Conservation (phyloP, 768 basidiomycete genomes). For the Tephrocybe rancida region DNA sequence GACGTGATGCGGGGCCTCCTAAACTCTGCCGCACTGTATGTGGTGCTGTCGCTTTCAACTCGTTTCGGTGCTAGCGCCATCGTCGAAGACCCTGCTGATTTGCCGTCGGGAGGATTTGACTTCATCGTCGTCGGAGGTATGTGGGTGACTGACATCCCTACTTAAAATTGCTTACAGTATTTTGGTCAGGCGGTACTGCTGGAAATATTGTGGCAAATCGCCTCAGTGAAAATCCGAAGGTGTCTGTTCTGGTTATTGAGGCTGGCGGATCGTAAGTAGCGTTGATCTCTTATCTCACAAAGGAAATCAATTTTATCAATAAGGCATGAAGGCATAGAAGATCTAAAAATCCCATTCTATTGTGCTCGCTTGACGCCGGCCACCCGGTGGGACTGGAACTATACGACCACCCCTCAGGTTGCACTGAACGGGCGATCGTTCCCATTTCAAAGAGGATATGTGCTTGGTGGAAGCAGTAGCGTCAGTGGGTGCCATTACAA, state of each 20-base stretch:
- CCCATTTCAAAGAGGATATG: constrained; percentile 23
- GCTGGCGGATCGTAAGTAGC: constrained; percentile 14
- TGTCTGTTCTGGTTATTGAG: constrained; percentile 15
- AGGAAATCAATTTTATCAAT: background rate
- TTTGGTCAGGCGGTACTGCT: constrained; percentile 21
- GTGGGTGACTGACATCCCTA: too few species aligned
- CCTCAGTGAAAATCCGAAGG: constrained; percentile 10
- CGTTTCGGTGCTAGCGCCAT: background rate
- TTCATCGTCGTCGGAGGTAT: constrained; percentile 24
- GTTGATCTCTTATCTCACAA: background rate
- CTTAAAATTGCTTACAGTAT: too few species aligned
- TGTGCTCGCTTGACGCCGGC: constrained; percentile 1
- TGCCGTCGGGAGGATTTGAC: constrained; percentile 16
- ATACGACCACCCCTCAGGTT: constrained; percentile 25
- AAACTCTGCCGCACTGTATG: too few species aligned
- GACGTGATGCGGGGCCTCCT: too few species aligned
- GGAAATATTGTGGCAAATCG: constrained; percentile 20
- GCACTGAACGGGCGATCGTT: constrained; percentile 20
- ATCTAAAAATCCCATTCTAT: constrained; percentile 13
- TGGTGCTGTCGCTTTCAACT: background rate
- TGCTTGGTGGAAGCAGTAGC: constrained; percentile 27
- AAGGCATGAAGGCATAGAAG: constrained; percentile 12
- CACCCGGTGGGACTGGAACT: constrained; percentile 27
- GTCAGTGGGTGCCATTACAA: constrained; percentile 20
- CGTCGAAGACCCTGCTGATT: background rate